Evolutionary conservation across 2,329 filamentous ascomycete genomes (phyloP), one percentile per base, ranked within the genome.

Genomic region (Colletotrichum gloeosporioides): DNA sequence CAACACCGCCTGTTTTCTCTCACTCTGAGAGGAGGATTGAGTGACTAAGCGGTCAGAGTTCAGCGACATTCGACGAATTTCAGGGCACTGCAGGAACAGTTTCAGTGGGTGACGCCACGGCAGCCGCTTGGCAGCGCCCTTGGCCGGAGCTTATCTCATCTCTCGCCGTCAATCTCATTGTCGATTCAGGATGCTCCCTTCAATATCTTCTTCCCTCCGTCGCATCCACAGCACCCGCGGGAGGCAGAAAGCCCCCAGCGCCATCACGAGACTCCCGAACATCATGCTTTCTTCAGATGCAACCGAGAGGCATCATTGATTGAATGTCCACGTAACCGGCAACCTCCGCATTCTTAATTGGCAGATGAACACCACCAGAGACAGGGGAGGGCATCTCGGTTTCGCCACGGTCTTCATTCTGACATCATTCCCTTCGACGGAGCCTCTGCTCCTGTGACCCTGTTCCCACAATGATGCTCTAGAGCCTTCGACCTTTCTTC

Each of bases 351-450:
- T 10, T 25, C 12, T 27, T 22, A 29, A 32, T 44, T 36, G n/a
- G 25, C 32, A 64, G 32, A 64, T 64, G 59, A 64, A 31, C 61
- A 18, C 22, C 25, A 8, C 10, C 27, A 31, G 7, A 9, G 6
- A 39, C 68, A 62, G 18, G 27, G 55, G 57, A 55, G 55, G 13
- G 9, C 27, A 18, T 62, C 27, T 55, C 49, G 32, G 27, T 53
- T 61, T 76, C 39, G 73, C 73, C 64, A 76, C 73, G 61, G 59
- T 44, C 25, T 72, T 73, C 73, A 76, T 64, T 36, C 73, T 76
- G 73, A 76, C 73, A 73, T 76, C 73, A 73, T 73, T 6, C 10
- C 36, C n/a, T 6, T 36, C 31, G 18, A 36, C 64, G 70, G 70
- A 76, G 70, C 27, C 57, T 64, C 34, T 71, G 29, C 69, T 53